Evolutionary conservation across 352 stramenopile species (phyloP).

Genomic region (Phytophthora multivora): DNA sequence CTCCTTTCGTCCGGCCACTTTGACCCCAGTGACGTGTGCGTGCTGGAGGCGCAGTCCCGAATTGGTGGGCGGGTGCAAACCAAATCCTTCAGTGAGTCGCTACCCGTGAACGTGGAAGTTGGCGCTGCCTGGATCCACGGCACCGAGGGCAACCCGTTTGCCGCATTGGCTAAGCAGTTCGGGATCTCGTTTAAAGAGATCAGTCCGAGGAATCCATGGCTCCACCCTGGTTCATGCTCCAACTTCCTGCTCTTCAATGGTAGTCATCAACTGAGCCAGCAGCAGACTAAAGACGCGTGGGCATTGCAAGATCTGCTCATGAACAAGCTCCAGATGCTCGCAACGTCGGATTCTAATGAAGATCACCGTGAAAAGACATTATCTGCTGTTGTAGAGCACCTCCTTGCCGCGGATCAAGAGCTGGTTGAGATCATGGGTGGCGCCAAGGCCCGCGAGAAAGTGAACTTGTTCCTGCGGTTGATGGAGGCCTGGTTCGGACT

Average conservation of each 20-base stretch:
- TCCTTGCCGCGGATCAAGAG: slow-evolving; percentile 31
- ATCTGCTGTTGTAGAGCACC: slow-evolving; percentile 41
- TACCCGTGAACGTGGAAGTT: slow-evolving; percentile 56
- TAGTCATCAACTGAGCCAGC: slow-evolving; percentile 30
- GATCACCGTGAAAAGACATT: slow-evolving; percentile 32
- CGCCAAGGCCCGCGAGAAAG: slow-evolving; percentile 16
- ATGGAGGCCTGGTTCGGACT: slow-evolving; percentile 66
- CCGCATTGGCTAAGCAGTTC: slow-evolving; percentile 41
- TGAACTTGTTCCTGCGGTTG: slow-evolving; percentile 35
- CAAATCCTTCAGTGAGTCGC: slow-evolving; percentile 45
- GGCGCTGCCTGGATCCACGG: slow-evolving; percentile 73
- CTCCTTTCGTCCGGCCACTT: slow-evolving; percentile 47
- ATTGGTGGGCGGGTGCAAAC: slow-evolving; percentile 65
- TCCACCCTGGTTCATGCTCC: slow-evolving; percentile 59
- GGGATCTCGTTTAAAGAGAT: slow-evolving; percentile 60
- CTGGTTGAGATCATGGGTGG: slow-evolving; percentile 32
- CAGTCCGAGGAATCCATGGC: slow-evolving; percentile 61
- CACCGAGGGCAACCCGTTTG: slow-evolving; percentile 49
- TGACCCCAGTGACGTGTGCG: slow-evolving; percentile 34
- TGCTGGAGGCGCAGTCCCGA: slow-evolving; percentile 55
- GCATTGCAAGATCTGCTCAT: slow-evolving; percentile 51
- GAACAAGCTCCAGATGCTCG: slow-evolving; percentile 44
- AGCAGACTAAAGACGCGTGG: slow-evolving; percentile 51
- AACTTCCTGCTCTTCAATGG: slow-evolving; percentile 53
- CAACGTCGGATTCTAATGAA: slow-evolving; percentile 17